These are phyloP conservation scores for Tolypocladium sp. DNA, from an alignment of 2,329 filamentous ascomycete genomes.

Conservation along the genomic window DNA sequence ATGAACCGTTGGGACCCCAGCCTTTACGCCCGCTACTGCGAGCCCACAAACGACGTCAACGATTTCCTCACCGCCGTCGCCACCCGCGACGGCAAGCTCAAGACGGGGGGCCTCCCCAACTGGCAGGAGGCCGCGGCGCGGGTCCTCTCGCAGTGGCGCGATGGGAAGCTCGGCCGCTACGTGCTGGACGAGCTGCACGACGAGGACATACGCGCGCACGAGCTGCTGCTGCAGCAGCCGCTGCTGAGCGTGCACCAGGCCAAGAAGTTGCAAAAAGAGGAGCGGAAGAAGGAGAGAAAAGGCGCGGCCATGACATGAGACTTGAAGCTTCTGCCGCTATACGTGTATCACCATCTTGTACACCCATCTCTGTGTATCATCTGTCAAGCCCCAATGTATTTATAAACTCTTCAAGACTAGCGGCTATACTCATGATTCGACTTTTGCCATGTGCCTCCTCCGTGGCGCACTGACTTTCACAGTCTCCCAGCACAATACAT, in stretches of 20 bases:
- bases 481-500: neutral
- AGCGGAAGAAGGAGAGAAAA: constrained; percentile 34
- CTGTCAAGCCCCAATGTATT: neutral
- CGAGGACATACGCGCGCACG: constrained; percentile 42
- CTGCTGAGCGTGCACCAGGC: constrained; percentile 59
- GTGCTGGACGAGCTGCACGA: constrained; percentile 67
- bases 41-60: constrained; percentile 77
- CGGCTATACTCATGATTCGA: neutral
- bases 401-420: neutral
- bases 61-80: constrained; percentile 65
- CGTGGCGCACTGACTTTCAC: neutral
- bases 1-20: constrained; percentile 60
- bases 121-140: constrained; percentile 67
- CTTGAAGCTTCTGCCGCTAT: neutral
- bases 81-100: constrained; percentile 63
- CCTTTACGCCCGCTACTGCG: constrained; percentile 52
- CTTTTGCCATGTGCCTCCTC: neutral
- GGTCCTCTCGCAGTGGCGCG: constrained; percentile 74
- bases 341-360: neutral
- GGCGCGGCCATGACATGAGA: neutral
- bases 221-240: constrained; percentile 35
- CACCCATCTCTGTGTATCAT: neutral
- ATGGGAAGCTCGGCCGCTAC: constrained; percentile 66
- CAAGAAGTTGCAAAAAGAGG: constrained; percentile 55
- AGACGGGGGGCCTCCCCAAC: constrained; percentile 62